A percentile compares a stretch with the other conserved stretches of the same genome.
Conservation (phyloP, 2,329 filamentous ascomycete species). For the Acarospora socialis region DNA sequence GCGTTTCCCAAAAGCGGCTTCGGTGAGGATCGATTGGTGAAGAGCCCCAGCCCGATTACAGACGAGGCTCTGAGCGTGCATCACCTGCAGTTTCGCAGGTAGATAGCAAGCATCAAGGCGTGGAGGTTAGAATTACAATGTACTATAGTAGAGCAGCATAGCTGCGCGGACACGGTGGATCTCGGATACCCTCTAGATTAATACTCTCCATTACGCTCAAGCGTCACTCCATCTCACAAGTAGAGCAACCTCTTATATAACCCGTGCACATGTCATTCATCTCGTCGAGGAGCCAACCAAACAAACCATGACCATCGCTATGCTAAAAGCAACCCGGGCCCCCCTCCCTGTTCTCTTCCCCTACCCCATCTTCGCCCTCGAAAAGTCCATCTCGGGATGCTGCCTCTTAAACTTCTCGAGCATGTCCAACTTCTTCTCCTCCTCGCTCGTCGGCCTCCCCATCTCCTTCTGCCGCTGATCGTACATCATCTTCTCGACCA, state of each 20-base stretch:
- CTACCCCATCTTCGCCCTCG: constrained; percentile 46
- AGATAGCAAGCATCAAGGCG: too few relatives aligned
- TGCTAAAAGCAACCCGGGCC: too few relatives aligned
- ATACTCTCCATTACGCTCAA: too few relatives aligned
- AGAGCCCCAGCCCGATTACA: constrained; percentile 57
- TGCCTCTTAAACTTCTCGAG: constrained; percentile 83
- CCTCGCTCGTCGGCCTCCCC: constrained; percentile 78
- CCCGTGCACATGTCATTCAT: too few relatives aligned
- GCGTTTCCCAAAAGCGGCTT: constrained; percentile 90
- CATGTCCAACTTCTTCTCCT: constrained; percentile 89
- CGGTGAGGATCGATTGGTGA: constrained; percentile 73
- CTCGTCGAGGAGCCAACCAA: too few relatives aligned
- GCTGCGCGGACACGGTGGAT: too few relatives aligned
- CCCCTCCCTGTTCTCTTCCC: background rate
- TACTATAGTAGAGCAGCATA: too few relatives aligned
- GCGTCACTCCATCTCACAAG: too few relatives aligned
- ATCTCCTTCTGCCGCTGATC: constrained; percentile 95
- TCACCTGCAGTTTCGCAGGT: constrained; percentile 34
- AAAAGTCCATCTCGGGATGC: constrained; percentile 58
- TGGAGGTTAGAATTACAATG: too few relatives aligned
- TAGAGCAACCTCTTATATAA: too few relatives aligned
- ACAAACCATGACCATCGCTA: too few relatives aligned
- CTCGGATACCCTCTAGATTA: too few relatives aligned
- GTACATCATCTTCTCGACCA: constrained; percentile 99
- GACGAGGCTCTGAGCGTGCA: constrained; percentile 45